phyloP scores from a whole-genome alignment of 176 grass and related monocot genomes.

The Paspalum notatum region DNA sequence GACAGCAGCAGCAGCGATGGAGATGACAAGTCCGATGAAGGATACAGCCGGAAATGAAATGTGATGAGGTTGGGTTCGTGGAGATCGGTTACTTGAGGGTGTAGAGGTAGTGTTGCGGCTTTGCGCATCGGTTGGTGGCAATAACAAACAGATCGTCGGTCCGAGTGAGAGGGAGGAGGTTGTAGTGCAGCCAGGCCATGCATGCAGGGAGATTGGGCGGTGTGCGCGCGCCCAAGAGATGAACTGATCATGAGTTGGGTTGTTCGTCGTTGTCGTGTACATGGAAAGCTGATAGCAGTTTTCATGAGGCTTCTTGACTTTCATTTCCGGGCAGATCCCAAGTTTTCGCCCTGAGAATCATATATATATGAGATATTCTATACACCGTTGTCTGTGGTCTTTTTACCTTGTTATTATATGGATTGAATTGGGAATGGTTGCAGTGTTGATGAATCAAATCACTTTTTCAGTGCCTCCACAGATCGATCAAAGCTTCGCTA shows the following conservation, averaged over 20 bases:
- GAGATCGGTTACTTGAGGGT: conserved; percentile 32
- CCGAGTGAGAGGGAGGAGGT: conserved; percentile 19
- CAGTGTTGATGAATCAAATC: conserved; percentile 2
- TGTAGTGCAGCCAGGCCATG: conserved; percentile 44
- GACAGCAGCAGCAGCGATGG: conserved; percentile 58
- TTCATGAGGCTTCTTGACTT: conserved; percentile 43
- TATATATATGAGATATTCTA: conserved; percentile 15
- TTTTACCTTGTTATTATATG: background rate
- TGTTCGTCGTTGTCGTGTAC: conserved; percentile 39
- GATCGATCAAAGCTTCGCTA: background rate
- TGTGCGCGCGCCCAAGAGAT: conserved; percentile 34
- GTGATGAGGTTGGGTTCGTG: background rate
- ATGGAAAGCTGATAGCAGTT: conserved; percentile 50
- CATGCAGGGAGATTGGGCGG: conserved; percentile 44
- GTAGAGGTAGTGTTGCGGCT: conserved; percentile 41
- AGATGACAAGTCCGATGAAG: conserved; percentile 72
- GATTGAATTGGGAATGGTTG: background rate
- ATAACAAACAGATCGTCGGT: conserved; percentile 43
- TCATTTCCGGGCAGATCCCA: conserved; percentile 58
- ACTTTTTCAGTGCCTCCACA: background rate
- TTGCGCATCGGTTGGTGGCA: conserved; percentile 36
- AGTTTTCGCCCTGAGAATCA: conserved; percentile 70
- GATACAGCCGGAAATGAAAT: conserved; percentile 67
- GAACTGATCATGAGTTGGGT: conserved; percentile 50
- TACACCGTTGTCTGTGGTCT: background rate